A percentile compares a stretch with the other conserved stretches of the same genome.
phyloP scores from a whole-genome alignment of 345 rosid species.

The Leavenworthia alabamica region DNA sequence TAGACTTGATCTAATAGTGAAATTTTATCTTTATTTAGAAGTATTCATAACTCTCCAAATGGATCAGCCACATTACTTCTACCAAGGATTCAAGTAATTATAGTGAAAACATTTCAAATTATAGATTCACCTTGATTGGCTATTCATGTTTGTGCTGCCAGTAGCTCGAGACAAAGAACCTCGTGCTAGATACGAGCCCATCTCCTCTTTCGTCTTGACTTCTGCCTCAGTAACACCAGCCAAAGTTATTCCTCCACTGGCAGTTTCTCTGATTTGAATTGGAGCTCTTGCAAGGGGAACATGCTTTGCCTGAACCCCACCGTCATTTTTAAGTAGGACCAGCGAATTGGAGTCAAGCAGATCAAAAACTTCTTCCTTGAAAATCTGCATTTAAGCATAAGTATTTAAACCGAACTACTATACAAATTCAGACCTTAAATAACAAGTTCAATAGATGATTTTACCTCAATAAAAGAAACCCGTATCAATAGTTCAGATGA shows the following conservation, averaged over 20 bases:
- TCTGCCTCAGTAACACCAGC: slow-evolving; percentile 94
- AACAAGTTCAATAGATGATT: background rate
- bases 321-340: slow-evolving; percentile 43
- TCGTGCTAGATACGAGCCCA: slow-evolving; percentile 61
- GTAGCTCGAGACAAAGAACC: slow-evolving; percentile 92
- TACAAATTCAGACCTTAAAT: background rate
- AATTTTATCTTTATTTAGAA: background rate
- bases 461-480: slow-evolving; percentile 94
- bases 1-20: background rate
- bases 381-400: slow-evolving; percentile 44
- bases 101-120: background rate
- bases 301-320: slow-evolving; percentile 34
- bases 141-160: slow-evolving; percentile 95
- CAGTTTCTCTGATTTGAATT: slow-evolving; percentile 86
- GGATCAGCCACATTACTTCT: slow-evolving; percentile 4
- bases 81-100: background rate
- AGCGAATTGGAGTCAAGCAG: slow-evolving; percentile 61
- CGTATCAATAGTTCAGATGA: slow-evolving; percentile 62
- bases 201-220: slow-evolving; percentile 81
- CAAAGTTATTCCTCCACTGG: slow-evolving; percentile 85
- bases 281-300: slow-evolving; percentile 56
- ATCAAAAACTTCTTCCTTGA: slow-evolving; percentile 94
- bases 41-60: background rate
- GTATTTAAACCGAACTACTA: background rate
- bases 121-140: slow-evolving; percentile 70